Evolutionary conservation across 768 basidiomycete species (phyloP).

Genomic region (Tephrocybe sp.): DNA sequence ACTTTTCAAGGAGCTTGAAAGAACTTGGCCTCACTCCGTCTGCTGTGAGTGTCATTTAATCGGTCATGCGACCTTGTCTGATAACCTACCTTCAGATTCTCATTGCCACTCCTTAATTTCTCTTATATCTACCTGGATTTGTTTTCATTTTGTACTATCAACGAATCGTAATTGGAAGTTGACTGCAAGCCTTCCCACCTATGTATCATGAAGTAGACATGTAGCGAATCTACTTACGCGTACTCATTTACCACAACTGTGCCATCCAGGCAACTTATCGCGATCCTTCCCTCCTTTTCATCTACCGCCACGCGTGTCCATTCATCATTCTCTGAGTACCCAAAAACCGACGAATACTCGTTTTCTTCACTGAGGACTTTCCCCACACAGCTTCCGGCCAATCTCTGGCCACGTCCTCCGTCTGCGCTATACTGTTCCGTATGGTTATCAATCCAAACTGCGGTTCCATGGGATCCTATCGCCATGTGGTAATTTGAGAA

Average conservation of each 20-base stretch:
- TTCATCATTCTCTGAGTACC: slow-evolving; percentile 39
- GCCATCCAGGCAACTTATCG: slow-evolving; percentile 42
- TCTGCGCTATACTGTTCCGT: slow-evolving; percentile 46
- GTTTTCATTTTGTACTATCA: slow-evolving; percentile 8
- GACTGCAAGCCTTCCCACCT: background rate
- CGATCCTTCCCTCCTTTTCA: slow-evolving; percentile 46
- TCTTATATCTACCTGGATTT: background rate
- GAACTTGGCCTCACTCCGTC: slow-evolving; percentile 90
- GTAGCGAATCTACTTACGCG: slow-evolving; percentile 29
- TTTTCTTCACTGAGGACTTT: slow-evolving; percentile 12
- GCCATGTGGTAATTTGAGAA: slow-evolving; percentile 52
- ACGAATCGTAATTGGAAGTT: background rate
- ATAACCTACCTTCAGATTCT: slow-evolving; percentile 39
- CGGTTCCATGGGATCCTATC: slow-evolving; percentile 57
- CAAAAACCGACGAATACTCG: slow-evolving; percentile 40
- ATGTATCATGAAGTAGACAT: background rate
- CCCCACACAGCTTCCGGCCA: slow-evolving; percentile 41
- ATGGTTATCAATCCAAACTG: slow-evolving; percentile 65
- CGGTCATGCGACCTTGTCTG: background rate
- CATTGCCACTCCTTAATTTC: slow-evolving; percentile 42
- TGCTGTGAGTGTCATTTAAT: slow-evolving; percentile 53
- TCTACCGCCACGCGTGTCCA: slow-evolving; percentile 49
- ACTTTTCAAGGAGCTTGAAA: slow-evolving; percentile 77
- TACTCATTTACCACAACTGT: slow-evolving; percentile 52
- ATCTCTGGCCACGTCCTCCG: slow-evolving; percentile 52